These are phyloP conservation scores for Entomortierella chlamydospora DNA, from an alignment of 192 early-diverging fungal genomes.

Conservation along the genomic window DNA sequence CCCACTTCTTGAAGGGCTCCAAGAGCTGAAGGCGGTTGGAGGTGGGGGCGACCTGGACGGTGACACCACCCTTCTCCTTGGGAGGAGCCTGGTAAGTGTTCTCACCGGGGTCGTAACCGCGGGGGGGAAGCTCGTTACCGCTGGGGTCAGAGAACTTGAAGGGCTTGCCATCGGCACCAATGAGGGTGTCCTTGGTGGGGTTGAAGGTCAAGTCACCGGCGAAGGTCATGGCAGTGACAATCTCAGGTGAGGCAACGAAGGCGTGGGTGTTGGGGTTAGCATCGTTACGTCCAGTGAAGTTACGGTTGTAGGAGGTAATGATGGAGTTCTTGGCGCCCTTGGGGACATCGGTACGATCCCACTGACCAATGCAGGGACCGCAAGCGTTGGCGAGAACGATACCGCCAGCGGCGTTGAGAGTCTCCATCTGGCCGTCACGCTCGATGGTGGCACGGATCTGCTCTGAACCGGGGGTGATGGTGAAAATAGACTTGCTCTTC, in stretches of 20 bases:
- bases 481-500: constrained; percentile 85
- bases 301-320: constrained; percentile 99
- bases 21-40: constrained; percentile 90
- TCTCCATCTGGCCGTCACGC: constrained; percentile 87
- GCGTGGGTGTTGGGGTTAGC: constrained; percentile 97
- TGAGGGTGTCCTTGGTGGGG: constrained; percentile 91
- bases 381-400: constrained; percentile 97
- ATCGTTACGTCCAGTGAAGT: constrained; percentile 99
- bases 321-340: constrained; percentile 98
- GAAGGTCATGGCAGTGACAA: constrained; percentile 96
- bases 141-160: constrained; percentile 92
- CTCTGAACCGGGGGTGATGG: constrained; percentile 97
- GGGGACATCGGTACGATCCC: constrained; percentile 96
- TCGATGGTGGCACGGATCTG: constrained; percentile 97
- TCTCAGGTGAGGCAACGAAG: constrained; percentile 95
- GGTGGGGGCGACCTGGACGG: constrained; percentile 82
- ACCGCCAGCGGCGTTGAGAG: constrained; percentile 83
- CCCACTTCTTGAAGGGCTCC: constrained; percentile 88
- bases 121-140: constrained; percentile 89
- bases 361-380: constrained; percentile 99
- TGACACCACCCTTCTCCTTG: constrained; percentile 77
- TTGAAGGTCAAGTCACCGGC: constrained; percentile 95
- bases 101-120: constrained; percentile 94
- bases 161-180: constrained; percentile 88
- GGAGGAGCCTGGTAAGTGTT: constrained; percentile 97